Percentiles rank a stretch among this genome's conserved stretches.
These are phyloP conservation scores for Cyberlindnera suaveolens DNA, from an alignment of 805 yeast species.

Conservation along the genomic window DNA sequence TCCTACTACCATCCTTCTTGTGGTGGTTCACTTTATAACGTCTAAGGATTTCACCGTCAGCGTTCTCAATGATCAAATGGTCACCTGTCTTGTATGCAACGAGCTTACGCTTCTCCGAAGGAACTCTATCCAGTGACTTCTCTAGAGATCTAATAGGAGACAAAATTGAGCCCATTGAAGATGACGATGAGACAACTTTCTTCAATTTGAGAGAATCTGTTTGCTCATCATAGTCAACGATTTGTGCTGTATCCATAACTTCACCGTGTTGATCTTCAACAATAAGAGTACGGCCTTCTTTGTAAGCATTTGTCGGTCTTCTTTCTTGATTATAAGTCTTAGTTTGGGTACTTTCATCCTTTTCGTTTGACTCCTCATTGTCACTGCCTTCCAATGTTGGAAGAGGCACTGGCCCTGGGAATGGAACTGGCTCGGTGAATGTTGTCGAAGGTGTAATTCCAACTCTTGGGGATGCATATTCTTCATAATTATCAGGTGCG, in stretches of 20 bases:
- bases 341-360: constrained; percentile 6
- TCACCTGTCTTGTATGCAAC: constrained; percentile 79
- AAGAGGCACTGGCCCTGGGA: constrained; percentile 4
- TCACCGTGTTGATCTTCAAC: constrained; percentile 86
- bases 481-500: constrained; percentile 14
- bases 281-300: constrained; percentile 64
- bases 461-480: constrained; percentile 8
- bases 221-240: constrained; percentile 25
- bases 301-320: constrained; percentile 41
- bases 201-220: constrained; percentile 2
- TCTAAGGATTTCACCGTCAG: constrained; percentile 86
- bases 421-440: constrained; percentile 8
- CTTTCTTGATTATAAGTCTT: constrained; percentile 22
- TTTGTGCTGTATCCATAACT: constrained; percentile 50
- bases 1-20: constrained; percentile 9
- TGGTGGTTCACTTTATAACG: constrained; percentile 71
- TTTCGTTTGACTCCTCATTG: constrained; percentile 5
- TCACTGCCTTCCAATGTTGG: constrained; percentile 2
- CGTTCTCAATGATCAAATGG: constrained; percentile 76
- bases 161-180: constrained; percentile 16
- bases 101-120: constrained; percentile 20
- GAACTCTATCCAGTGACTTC: background rate
- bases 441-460: constrained; percentile 22
- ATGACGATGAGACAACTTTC: constrained; percentile 10
- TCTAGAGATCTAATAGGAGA: constrained; percentile 11